Base-by-base conservation (phyloP, 2,329 filamentous ascomycete species). In the Colletotrichum navitas region DNA sequence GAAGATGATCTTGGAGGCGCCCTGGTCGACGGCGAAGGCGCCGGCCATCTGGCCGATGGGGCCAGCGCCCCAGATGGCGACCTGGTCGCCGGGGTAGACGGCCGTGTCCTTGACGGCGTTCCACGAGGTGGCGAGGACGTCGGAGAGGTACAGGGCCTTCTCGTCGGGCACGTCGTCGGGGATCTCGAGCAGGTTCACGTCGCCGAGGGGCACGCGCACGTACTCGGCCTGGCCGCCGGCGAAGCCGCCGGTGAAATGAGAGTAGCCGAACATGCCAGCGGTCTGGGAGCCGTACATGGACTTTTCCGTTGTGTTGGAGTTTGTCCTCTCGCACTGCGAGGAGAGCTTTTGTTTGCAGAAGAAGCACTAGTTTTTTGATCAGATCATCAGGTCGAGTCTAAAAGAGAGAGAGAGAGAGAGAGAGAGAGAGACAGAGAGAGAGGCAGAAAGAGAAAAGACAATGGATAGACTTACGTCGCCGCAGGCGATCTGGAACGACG, bases 221-320 rank as follows among this genome's bases (percentile, higher is more conserved):
- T 94, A 97, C 82, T 97, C 94, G 5, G 94, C 92, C 81, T 97
- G 94, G 0, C 94, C 94, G 60, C 94, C 94, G 0, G 94, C 93
- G 78, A 95, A 97, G 0, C 94, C 94, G 8, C 94, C 94, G 0
- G 93, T 94, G 78, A 97, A 93, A 77, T 94, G 91, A 3, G 89
- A 90, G 77, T 93, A 93, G 1, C 91, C 91, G 76, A 93, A 92
- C 74, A 93, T 90, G 24, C 90, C 94, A 0, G 93, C 87, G 5
- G 93, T 95, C 62, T 90, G 87, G 2, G 90, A 90, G 16, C 94
- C 94, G 78, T 96, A 97, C 90, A 97, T 91, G 64, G 87, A 89
- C 74, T 92, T 91, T 74, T 88, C 87, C 55, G 90, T 87, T 0
- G 87, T 90, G 79, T 94, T 96, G 52, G 90, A 83, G 80, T 94